Evolutionary conservation across 139 green algal species (phyloP).

Genomic region (Edaphochlamys debaryana): DNA sequence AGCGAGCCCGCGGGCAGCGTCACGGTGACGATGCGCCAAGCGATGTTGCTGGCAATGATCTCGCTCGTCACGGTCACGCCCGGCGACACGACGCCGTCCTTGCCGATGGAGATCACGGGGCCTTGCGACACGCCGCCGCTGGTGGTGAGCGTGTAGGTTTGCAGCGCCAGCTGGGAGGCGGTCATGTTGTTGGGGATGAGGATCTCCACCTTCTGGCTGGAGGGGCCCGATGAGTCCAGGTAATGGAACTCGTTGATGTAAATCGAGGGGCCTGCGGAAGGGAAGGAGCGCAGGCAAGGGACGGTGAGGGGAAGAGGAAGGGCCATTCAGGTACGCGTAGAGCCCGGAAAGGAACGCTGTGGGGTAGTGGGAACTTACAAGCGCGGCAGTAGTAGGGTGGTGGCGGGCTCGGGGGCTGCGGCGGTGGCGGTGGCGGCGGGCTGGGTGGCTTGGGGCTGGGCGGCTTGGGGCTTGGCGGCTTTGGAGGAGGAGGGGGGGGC

Average conservation of each 20-base stretch:
- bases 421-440: too few relatives aligned
- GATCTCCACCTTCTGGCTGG: neutral
- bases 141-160: neutral
- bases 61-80: neutral
- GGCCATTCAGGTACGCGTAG: neutral
- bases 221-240: neutral
- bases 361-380: neutral
- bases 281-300: too few relatives aligned
- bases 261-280: too few relatives aligned
- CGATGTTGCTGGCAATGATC: neutral
- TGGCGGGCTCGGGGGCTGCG: neutral
- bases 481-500: too few relatives aligned
- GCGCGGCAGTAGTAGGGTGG: neutral
- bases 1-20: neutral
- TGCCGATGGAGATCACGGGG: neutral
- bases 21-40: neutral
- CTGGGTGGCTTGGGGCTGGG: neutral
- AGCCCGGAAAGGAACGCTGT: too few relatives aligned
- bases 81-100: too few relatives aligned
- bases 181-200: neutral
- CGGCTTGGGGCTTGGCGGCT: neutral
- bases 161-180: neutral
- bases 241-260: neutral
- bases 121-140: too few relatives aligned
- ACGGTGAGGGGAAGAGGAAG: too few relatives aligned